Conservation (phyloP, 179 eudicot species). For the Sideroxylon spinosum region DNA sequence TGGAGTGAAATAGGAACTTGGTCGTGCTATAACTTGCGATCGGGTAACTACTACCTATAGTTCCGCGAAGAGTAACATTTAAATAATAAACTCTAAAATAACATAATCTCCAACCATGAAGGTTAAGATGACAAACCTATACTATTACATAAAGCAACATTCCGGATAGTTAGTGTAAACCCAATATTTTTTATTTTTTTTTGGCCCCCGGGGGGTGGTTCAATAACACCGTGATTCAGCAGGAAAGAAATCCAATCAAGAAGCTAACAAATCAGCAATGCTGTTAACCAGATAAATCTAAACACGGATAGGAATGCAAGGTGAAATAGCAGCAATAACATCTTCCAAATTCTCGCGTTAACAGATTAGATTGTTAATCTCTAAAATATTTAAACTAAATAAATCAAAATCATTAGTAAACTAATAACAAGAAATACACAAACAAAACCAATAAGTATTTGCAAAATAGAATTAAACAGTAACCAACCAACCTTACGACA, state of each 20-base stretch:
- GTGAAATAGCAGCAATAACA: background rate
- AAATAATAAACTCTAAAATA: background rate
- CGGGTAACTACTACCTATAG: background rate
- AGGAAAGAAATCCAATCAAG: background rate
- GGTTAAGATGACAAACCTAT: background rate
- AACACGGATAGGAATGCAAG: too few species aligned
- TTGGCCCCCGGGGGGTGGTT: background rate
- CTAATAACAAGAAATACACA: too few species aligned
- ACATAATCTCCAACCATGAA: background rate
- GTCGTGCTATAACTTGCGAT: background rate
- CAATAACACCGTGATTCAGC: background rate
- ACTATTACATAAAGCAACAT: too few species aligned
- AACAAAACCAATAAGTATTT: background rate
- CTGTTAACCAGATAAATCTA: background rate
- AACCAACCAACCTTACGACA: background rate
- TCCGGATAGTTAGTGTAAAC: too few species aligned
- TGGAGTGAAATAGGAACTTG: too few species aligned
- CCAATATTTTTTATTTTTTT: too few species aligned
- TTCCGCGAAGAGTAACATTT: background rate
- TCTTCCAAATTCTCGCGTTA: background rate
- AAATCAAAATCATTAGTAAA: too few species aligned
- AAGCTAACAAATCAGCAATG: background rate
- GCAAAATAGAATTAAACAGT: background rate
- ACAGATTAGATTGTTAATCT: background rate
- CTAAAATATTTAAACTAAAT: background rate